A percentile compares a stretch with the other conserved stretches of the same genome.
These are phyloP conservation scores for Ramaria rubella DNA, from an alignment of 768 basidiomycete species.

Conservation along the genomic window DNA sequence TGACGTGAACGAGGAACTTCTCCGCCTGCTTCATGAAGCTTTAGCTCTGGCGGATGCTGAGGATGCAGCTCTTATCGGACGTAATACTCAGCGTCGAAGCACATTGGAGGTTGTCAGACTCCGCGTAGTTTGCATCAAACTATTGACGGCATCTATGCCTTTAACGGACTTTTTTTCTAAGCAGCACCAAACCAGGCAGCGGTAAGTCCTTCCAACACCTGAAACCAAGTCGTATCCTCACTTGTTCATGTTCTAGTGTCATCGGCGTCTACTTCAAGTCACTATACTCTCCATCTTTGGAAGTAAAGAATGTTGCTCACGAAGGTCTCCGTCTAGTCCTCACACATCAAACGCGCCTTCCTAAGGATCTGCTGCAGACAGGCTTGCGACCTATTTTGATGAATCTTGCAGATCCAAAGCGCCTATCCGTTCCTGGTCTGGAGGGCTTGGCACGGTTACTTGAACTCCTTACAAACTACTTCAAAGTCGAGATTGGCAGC, in stretches of 20 bases:
- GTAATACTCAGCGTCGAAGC: conserved; percentile 70
- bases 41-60: conserved; percentile 95
- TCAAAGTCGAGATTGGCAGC: conserved; percentile 98
- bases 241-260: conserved; percentile 45
- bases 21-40: conserved; percentile 87
- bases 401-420: conserved; percentile 95
- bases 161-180: conserved; percentile 88
- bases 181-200: conserved; percentile 78
- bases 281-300: conserved; percentile 82
- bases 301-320: conserved; percentile 93
- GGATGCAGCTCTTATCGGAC: conserved; percentile 72
- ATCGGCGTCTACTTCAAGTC: conserved; percentile 98
- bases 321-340: conserved; percentile 88
- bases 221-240: conserved; percentile 1
- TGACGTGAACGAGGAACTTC: conserved; percentile 86
- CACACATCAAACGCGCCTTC: conserved; percentile 82
- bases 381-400: conserved; percentile 94
- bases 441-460: conserved; percentile 92
- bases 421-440: conserved; percentile 83
- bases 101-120: conserved; percentile 79
- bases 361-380: conserved; percentile 91
- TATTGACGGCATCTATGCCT: conserved; percentile 91
- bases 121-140: conserved; percentile 87
- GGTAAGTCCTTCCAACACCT: conserved; percentile 38
- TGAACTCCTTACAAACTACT: conserved; percentile 94